These are phyloP conservation scores for Ceratobasidium sp. DNA, from an alignment of 1,284 basidiomycete species.

Conservation along the genomic window DNA sequence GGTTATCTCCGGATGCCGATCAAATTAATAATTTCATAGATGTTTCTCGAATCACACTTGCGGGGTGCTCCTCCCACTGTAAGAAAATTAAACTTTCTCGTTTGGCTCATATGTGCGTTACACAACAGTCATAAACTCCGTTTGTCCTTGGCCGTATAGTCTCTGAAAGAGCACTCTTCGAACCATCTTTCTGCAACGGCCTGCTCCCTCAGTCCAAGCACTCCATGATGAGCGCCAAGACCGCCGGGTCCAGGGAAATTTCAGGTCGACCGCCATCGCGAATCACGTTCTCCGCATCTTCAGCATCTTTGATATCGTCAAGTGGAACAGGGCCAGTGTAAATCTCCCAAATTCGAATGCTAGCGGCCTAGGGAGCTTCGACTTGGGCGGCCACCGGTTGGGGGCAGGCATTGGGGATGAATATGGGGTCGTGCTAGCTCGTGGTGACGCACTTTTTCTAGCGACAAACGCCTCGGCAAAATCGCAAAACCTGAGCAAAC, in stretches of 20 bases:
- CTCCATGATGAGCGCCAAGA: background rate
- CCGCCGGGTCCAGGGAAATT: background rate
- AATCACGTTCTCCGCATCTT: background rate
- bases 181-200: background rate
- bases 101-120: too few relatives aligned
- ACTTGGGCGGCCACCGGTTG: background rate
- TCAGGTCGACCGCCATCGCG: background rate
- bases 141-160: too few relatives aligned
- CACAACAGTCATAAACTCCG: too few relatives aligned
- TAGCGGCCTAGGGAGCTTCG: background rate
- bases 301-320: background rate
- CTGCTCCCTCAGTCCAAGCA: background rate
- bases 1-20: background rate
- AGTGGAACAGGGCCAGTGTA: background rate
- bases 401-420: background rate
- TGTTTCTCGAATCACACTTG: too few relatives aligned
- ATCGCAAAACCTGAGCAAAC: background rate
- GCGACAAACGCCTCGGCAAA: background rate
- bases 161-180: too few relatives aligned
- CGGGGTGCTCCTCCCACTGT: too few relatives aligned
- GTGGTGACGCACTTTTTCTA: background rate
- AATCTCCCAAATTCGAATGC: background rate
- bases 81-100: too few relatives aligned
- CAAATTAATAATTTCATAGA: background rate
- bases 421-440: background rate